Evolutionary conservation across 2,329 filamentous ascomycete species (phyloP).

Genomic region (Pseudocercospora fuligena): DNA sequence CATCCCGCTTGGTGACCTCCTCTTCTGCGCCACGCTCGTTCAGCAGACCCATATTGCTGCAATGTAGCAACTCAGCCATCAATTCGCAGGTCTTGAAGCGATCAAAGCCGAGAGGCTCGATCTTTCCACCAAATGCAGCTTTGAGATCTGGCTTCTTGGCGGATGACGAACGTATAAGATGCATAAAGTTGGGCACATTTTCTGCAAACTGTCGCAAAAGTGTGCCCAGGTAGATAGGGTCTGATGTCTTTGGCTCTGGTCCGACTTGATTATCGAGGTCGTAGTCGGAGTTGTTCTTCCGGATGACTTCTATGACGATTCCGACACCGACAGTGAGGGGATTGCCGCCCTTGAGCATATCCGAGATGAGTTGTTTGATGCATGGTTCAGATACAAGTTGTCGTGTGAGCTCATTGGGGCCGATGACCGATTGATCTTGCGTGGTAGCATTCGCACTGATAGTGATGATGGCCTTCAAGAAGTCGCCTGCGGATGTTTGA

Average conservation of each 20-base stretch:
- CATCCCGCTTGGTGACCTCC: slow-evolving; percentile 78
- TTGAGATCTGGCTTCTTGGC: slow-evolving; percentile 75
- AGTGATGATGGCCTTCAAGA: slow-evolving; percentile 97
- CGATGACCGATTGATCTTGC: slow-evolving; percentile 98
- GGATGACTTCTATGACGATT: slow-evolving; percentile 96
- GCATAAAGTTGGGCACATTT: slow-evolving; percentile 93
- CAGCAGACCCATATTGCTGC: slow-evolving; percentile 96
- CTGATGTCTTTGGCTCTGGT: slow-evolving; percentile 78
- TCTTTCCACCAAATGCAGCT: slow-evolving; percentile 86
- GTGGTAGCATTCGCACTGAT: slow-evolving; percentile 98
- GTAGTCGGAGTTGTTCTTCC: slow-evolving; percentile 99
- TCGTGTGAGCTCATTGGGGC: slow-evolving; percentile 92
- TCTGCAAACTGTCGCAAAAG: slow-evolving; percentile 86
- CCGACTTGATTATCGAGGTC: slow-evolving; percentile 88
- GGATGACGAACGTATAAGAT: slow-evolving; percentile 78
- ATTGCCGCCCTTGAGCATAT: slow-evolving; percentile 94
- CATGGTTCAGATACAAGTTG: slow-evolving; percentile 89
- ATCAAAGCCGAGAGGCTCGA: slow-evolving; percentile 95
- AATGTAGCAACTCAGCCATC: slow-evolving; percentile 96
- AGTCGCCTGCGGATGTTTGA: slow-evolving; percentile 95
- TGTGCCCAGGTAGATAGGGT: slow-evolving; percentile 94
- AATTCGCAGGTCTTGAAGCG: slow-evolving; percentile 98
- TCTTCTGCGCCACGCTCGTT: slow-evolving; percentile 91
- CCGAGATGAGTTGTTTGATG: slow-evolving; percentile 79
- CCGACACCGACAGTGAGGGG: slow-evolving; percentile 94